Evolutionary conservation across 2,329 filamentous ascomycete species (phyloP).

Genomic region (Zasmidium angulare): DNA sequence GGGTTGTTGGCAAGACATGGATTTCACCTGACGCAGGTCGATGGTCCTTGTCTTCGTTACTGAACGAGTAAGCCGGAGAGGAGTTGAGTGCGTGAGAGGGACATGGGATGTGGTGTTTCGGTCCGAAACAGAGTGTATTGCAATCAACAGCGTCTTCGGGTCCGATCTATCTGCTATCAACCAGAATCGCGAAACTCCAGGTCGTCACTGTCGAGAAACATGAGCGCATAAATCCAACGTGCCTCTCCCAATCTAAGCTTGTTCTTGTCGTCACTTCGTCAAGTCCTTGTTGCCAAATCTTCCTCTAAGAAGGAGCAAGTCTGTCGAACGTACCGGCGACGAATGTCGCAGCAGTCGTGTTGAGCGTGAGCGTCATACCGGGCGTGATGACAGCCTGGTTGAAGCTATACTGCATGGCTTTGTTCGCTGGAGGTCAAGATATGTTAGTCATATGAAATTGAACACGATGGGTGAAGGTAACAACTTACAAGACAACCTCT

Average conservation of each 20-base stretch:
- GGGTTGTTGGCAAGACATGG: too few species aligned
- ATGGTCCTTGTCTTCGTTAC: too few species aligned
- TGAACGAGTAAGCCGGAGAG: too few species aligned
- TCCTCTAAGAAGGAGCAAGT: not conserved
- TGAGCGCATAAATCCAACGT: not conserved
- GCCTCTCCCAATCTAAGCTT: not conserved
- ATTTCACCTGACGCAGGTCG: not conserved
- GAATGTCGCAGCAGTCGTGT: not conserved
- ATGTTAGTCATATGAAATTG: too few species aligned
- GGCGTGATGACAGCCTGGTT: constrained; percentile 13
- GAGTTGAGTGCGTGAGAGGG: not conserved
- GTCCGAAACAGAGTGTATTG: not conserved
- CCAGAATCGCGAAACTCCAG: too few species aligned
- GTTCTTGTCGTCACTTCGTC: not conserved
- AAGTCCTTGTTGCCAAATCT: not conserved
- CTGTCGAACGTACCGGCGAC: not conserved
- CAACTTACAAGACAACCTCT: constrained; percentile 1
- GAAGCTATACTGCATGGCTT: constrained; percentile 10
- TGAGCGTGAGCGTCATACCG: constrained; percentile 1
- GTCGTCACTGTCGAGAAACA: too few species aligned
- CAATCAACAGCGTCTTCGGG: too few species aligned
- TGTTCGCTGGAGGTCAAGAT: constrained; percentile 3
- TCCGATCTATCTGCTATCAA: too few species aligned
- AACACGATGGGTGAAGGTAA: too few species aligned
- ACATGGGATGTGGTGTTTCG: not conserved